Base-by-base conservation (phyloP, 352 stramenopile species). In the Globisporangium megalacanthum region DNA sequence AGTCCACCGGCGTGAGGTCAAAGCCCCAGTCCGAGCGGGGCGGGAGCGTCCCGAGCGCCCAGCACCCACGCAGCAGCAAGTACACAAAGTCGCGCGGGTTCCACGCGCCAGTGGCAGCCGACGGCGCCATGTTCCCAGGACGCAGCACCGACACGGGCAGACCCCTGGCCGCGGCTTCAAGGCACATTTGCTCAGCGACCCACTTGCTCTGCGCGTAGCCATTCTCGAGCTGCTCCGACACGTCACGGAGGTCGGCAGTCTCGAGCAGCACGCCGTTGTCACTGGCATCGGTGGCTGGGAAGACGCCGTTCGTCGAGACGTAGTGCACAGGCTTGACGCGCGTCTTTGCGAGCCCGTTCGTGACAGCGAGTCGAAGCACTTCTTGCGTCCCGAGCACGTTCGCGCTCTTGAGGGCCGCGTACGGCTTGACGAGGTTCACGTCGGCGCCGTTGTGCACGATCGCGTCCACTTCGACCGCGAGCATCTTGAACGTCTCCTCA, bases 381-480 rank as follows among this genome's bases (percentile, higher is more conserved):
- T 97, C 87, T 49, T 95, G 83, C 29, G 91, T 97, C 20, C 86
- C 91, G 6, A 96, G 69, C 35, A 97, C 91, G 66, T 97, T 97
- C 17, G 86, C 78, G 39, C 83, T 79, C 60, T 92, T 93, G 36
- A 97, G 70, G 19, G 77, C 65, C 37, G 94, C 77, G 60, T 96
- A 97, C 11, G 88, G 83, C 58, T 96, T 94, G 19, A 95, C 89
- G n/a, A 97, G 65, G 60, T 95, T 96, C 17, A 97, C 91, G 44
- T 96, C 77, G n/a, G 91, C 91, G 20, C 84, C 91, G 65, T 95
- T 97, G 66, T 97, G 91, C 56, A 97, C 61, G 54, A 97, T 94
- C 17, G 86, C 85, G 51, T 97, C 89, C 35, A 96, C 76, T 41
- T 92, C 85, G n/a, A 74, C 86, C 19, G 84, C 80, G 17, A 97